Base-by-base conservation (phyloP, 257 asterid species). In the Nicotiana noctiflora region DNA sequence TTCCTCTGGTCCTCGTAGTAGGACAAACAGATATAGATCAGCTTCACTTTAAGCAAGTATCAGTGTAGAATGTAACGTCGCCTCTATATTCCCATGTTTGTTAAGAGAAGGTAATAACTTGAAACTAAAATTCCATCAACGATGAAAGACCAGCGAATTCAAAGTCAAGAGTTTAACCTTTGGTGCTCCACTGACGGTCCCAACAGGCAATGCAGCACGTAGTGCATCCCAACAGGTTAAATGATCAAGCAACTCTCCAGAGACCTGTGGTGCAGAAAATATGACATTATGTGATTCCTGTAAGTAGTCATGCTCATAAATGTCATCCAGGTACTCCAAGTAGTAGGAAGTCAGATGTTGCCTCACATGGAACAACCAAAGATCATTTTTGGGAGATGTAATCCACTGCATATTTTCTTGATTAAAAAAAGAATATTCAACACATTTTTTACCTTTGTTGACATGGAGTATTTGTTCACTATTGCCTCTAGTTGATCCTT, bases 111-210 rank as follows among this genome's bases (percentile, higher is more conserved):
- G 67, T 61, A 61, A 23, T 61, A 59, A 21, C 14, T 3, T 59
- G 64, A 59, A n/a, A 59, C 13, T 59, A 19, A 46, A 66, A 32
- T 66, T 34, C 75, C 8, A 32, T 27, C 11, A 17, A 21, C 25
- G 29, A 60, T 79, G 52, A 53, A 37, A 31, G 32, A 14, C 25
- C 17, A 17, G 52, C 10, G 1, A 66, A 72, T 80, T 18, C 17
- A 37, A 59, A 27, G 18, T 21, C 19, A 40, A 2, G 4, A 75
- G 62, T 83, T 70, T 60, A 25, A 95, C 99, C 93, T 92, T 93
- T 78, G 99, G 99, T 34, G 97, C 97, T 77, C 99, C 99, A 59
- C 97, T 92, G 76, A 95, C 98, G 19, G 97, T 95, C 84, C 98
- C 99, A 65, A 94, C 98, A 13, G 99, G 98, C 80, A 95, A 85